Base-by-base conservation (phyloP, 371 early-diverging fungal species). In the Chytridium lagenaria region DNA sequence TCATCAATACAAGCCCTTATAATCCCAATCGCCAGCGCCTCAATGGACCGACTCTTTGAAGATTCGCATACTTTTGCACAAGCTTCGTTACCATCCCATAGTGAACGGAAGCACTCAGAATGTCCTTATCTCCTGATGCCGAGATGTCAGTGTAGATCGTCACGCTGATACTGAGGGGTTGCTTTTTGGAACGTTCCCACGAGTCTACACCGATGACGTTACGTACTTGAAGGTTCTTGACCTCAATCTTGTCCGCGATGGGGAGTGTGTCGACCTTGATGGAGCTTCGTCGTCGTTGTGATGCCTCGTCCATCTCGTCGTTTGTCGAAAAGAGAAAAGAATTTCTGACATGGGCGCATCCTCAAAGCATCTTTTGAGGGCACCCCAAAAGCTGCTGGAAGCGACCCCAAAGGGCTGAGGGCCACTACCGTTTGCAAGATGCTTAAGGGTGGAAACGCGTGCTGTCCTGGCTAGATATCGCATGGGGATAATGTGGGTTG, bases 151-250 rank as follows among this genome's bases (percentile, higher is more conserved):
- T 91, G 78, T 87, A 87, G 7, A 95, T 83, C 44, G 85, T 86
- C 22, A 94, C 82, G 52, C 89, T 89, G 59, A 98, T 90, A 16
- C 88, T 86, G 50, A 98, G 87, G 19, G 97, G 96, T 78, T 97
- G 97, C 0, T 87, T 80, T 80, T 94, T 93, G 30, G 85, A 83
- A 30, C 95, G 86, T 73, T 96, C 96, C 97, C 97, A 98, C 19
- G 93, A 90, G 80, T 98, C 97, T 59, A 93, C 93, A 15, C 98
- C 98, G 37, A 95, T 90, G 33, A 77, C 75, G 71, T 79, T 93
- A 67, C 92, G 91, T 34, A 96, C 88, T 30, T 89, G 87, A 44
- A 98, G 88, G 77, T 95, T 90, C 74, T 89, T 88, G 61, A 96
- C 85, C 50, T 91, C 82, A 71, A 96, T 89, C 79, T 90, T 91